A percentile compares a stretch with the other conserved stretches of the same genome.
phyloP scores from a whole-genome alignment of 2,329 filamentous ascomycete genomes.

The Onygenales sp. region DNA sequence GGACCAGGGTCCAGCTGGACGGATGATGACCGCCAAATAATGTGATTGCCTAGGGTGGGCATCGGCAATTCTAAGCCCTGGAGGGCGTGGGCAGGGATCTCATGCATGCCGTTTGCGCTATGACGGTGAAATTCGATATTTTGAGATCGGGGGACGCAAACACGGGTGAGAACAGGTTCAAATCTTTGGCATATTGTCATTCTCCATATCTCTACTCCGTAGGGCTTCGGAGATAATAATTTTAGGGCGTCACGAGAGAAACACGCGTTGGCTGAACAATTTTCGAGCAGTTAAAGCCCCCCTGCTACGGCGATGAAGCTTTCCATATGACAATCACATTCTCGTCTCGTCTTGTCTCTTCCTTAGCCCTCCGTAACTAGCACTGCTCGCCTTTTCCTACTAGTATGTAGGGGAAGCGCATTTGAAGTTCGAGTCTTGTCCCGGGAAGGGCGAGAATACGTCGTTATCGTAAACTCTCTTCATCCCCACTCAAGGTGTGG shows the following conservation, averaged over 20 bases:
- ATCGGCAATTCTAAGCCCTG: not conserved
- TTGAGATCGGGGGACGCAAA: not conserved
- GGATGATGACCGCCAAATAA: not conserved
- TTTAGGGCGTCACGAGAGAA: no score
- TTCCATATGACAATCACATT: not conserved
- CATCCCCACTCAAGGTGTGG: no score
- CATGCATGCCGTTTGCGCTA: not conserved
- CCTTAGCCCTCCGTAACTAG: not conserved
- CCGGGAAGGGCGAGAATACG: no score
- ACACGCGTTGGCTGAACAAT: no score
- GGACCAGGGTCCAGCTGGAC: not conserved
- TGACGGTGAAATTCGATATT: not conserved
- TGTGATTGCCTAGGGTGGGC: not conserved
- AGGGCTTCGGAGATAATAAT: no score
- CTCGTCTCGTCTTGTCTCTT: not conserved
- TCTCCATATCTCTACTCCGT: no score
- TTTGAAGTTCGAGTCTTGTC: no score
- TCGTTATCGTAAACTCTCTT: no score
- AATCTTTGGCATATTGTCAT: no score
- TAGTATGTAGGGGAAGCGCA: no score
- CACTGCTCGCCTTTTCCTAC: not conserved
- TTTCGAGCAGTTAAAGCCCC: no score
- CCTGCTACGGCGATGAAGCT: not conserved
- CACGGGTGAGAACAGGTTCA: no score
- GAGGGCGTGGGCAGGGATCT: not conserved